These are phyloP conservation scores for Rhizopus microsporus DNA, from an alignment of 371 early-diverging fungal genomes.

Conservation along the genomic window DNA sequence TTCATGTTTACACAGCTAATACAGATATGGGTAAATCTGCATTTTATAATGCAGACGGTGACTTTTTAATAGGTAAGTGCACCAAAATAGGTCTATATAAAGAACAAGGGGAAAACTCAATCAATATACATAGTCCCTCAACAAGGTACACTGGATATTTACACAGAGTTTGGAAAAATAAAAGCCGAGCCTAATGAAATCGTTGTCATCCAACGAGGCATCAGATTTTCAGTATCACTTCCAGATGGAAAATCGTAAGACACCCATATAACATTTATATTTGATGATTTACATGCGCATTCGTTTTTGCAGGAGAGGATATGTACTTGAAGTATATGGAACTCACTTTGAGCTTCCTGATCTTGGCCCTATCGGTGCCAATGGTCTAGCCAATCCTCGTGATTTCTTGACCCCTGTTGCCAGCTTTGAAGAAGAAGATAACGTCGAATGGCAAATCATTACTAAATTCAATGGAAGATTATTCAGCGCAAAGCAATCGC, in stretches of 20 bases:
- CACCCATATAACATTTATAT: too few species aligned
- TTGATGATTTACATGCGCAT: too few species aligned
- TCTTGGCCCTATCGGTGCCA: constrained; percentile 95
- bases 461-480: constrained; percentile 85
- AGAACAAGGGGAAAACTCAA: background rate
- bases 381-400: constrained; percentile 94
- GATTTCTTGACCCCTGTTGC: constrained; percentile 93
- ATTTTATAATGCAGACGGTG: constrained; percentile 91
- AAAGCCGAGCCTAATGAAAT: constrained; percentile 90
- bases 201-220: constrained; percentile 90
- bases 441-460: constrained; percentile 63
- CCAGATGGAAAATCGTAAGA: constrained; percentile 79
- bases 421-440: constrained; percentile 67
- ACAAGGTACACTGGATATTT: constrained; percentile 83
- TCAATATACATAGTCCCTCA: constrained; percentile 77
- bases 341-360: constrained; percentile 94
- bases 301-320: constrained; percentile 69
- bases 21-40: constrained; percentile 76
- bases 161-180: constrained; percentile 92
- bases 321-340: constrained; percentile 87
- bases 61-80: constrained; percentile 80
- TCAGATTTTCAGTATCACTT: constrained; percentile 80
- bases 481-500: constrained; percentile 73
- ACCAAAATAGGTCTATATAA: background rate
- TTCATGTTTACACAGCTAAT: constrained; percentile 85